phyloP scores from a whole-genome alignment of 345 rosid species.

The Salix arbutifolia region DNA sequence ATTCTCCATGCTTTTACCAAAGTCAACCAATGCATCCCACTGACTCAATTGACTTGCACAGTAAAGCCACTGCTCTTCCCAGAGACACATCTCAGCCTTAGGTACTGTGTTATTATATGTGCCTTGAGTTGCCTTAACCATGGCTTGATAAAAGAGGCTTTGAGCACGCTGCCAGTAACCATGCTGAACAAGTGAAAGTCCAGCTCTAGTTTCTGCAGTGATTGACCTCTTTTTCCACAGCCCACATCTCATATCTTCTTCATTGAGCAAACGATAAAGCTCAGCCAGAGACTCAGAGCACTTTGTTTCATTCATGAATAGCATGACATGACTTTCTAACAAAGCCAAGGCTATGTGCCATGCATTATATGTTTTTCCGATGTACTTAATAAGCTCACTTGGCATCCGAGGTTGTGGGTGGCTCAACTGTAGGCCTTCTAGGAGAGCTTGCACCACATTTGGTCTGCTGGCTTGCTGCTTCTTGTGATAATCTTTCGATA shows the following conservation, averaged over 20 bases:
- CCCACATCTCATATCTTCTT: slow-evolving; percentile 99
- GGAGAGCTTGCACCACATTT: slow-evolving; percentile 97
- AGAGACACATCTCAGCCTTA: slow-evolving; percentile 99
- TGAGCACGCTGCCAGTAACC: slow-evolving; percentile 97
- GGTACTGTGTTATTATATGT: slow-evolving; percentile 95
- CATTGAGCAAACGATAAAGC: slow-evolving; percentile 88
- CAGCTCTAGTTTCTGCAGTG: slow-evolving; percentile 94
- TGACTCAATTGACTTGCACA: slow-evolving; percentile 95
- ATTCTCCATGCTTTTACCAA: slow-evolving; percentile 87
- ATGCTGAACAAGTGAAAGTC: slow-evolving; percentile 95
- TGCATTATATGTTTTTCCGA: slow-evolving; percentile 94
- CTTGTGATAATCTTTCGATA: slow-evolving; percentile 93
- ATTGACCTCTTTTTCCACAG: slow-evolving; percentile 95
- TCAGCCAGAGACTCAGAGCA: slow-evolving; percentile 96
- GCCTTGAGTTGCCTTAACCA: slow-evolving; percentile 99
- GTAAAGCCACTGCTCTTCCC: slow-evolving; percentile 99
- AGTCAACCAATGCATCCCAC: slow-evolving; percentile 97
- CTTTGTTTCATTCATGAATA: slow-evolving; percentile 80
- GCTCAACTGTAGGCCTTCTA: slow-evolving; percentile 96
- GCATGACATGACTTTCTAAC: slow-evolving; percentile 93
- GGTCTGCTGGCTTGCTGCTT: slow-evolving; percentile 93
- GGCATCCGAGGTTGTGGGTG: slow-evolving; percentile 99
- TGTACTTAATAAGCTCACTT: slow-evolving; percentile 92
- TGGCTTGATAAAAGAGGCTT: slow-evolving; percentile 90
- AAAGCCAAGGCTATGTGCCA: slow-evolving; percentile 94